A percentile compares a stretch with the other conserved stretches of the same genome.
These are phyloP conservation scores for Aspergillus eucalypticola DNA, from an alignment of 2,329 filamentous ascomycete species.

Conservation along the genomic window DNA sequence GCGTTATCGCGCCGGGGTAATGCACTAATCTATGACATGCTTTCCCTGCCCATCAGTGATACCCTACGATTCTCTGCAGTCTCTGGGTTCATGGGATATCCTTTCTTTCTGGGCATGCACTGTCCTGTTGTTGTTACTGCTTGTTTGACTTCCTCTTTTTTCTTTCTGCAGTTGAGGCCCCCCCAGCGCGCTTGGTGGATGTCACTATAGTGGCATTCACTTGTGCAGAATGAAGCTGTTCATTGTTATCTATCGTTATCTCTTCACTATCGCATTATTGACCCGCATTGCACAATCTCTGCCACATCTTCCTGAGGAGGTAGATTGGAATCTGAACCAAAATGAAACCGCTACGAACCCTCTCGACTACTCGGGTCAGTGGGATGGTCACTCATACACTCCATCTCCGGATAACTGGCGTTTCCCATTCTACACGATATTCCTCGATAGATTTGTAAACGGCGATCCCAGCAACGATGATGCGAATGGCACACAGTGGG, in stretches of 20 bases:
- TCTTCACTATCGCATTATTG: background rate
- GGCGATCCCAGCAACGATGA: constrained; percentile 65
- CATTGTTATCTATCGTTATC: background rate
- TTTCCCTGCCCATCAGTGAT: background rate
- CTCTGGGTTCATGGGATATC: background rate
- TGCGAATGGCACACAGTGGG: constrained; percentile 59
- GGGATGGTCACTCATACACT: constrained; percentile 52
- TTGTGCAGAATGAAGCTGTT: constrained; percentile 7
- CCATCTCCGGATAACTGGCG: constrained; percentile 63
- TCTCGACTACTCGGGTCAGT: constrained; percentile 58
- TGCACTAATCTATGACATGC: constrained; percentile 3
- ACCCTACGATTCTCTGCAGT: background rate
- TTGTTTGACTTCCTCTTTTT: background rate
- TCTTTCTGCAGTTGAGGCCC: constrained; percentile 2
- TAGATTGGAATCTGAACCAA: constrained; percentile 60
- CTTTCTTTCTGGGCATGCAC: background rate
- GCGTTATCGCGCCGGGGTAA: constrained; percentile 3
- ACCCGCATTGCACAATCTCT: background rate
- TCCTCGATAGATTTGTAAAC: constrained; percentile 64
- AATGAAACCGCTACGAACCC: constrained; percentile 57
- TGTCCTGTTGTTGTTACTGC: background rate
- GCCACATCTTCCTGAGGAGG: constrained; percentile 13
- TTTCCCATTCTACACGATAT: constrained; percentile 65
- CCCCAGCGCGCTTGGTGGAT: constrained; percentile 1
- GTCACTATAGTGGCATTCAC: constrained; percentile 9